Base-by-base conservation (phyloP, 768 basidiomycete species). In the Boletus insuetus region DNA sequence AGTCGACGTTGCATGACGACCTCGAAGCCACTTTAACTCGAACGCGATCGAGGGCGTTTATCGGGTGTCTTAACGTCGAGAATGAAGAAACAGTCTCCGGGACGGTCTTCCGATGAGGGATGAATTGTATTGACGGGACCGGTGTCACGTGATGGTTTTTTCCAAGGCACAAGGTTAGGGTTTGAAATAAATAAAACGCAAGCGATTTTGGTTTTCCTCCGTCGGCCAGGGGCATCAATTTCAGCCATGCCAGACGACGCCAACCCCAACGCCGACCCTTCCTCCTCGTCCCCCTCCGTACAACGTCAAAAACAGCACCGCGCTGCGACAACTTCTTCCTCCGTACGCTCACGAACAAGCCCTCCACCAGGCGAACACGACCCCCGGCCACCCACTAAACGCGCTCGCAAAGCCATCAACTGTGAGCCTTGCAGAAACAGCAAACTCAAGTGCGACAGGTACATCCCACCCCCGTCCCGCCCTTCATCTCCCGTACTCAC, bases 361-460 rank as follows among this genome's bases (percentile, higher is more conserved):
- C 69, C 69, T 0, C 80, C 83, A 1, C 82, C 83, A 14, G 74
- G 72, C 35, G 82, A 84, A 20, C 78, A 77, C 43, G 85, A 86
- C 65, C 77, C 79, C 24, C 77, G 83, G 0, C 86, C 86, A 0
- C 87, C 89, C 3, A 84, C 89, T 22, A 93, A 92, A 72, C 85
- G 91, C 44, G 87, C 91, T 0, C 79, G 91, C 55, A 92, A 92
- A 67, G 89, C 91, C 17, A 91, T 93, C 62, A 93, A 93, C 73
- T 93, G 91, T 66, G 89, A 91, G 63, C 91, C 91, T 3, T 93
- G 91, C 75, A 80, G 91, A 66, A 87, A 85, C 63, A 89, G 86
- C 77, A 91, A 92, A 74, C 82, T 92, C 63, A 91, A 93, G 74
- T 93, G 91, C 75, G 91, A 93, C 72, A 85, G 89, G 89, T 87